phyloP scores from a whole-genome alignment of 169 alveolate species.

The Plasmodium relictum region DNA sequence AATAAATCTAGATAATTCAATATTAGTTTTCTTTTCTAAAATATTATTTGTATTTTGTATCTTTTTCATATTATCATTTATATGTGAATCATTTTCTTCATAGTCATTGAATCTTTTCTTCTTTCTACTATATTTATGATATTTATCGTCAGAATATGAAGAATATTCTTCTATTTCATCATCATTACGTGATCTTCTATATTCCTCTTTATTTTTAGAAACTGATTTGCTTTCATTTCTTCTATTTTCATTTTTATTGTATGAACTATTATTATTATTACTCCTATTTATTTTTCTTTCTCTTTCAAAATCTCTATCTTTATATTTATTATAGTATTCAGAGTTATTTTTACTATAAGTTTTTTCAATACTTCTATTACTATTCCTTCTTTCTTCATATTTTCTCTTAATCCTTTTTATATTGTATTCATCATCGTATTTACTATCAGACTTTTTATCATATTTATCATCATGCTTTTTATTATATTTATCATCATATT shows the following conservation, averaged over 20 bases:
- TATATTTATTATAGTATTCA: constrained; percentile 27
- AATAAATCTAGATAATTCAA: constrained; percentile 58
- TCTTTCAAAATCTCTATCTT: not conserved
- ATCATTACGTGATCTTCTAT: constrained; percentile 13
- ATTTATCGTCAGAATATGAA: constrained; percentile 19
- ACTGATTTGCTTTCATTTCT: not conserved
- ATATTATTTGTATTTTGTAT: constrained; percentile 18
- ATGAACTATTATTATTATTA: constrained; percentile 6
- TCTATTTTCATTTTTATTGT: not conserved
- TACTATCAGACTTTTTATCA: not conserved
- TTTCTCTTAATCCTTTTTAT: constrained; percentile 25
- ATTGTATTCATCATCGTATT: constrained; percentile 22
- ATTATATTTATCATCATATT: constrained; percentile 3
- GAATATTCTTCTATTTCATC: constrained; percentile 28
- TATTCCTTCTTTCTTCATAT: constrained; percentile 34
- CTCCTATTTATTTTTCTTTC: constrained; percentile 2
- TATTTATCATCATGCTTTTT: not conserved
- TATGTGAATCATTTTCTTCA: not conserved
- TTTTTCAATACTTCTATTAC: constrained; percentile 15
- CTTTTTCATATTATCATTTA: constrained; percentile 12
- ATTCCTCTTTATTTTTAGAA: constrained; percentile 1
- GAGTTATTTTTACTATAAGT: constrained; percentile 14
- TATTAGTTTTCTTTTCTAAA: constrained; percentile 51
- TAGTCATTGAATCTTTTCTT: constrained; percentile 20
- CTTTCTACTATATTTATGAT: constrained; percentile 4